Percentiles rank a stretch among this genome's conserved stretches.
Conservation (phyloP, 345 rosid genomes). For the Microcos paniculata region DNA sequence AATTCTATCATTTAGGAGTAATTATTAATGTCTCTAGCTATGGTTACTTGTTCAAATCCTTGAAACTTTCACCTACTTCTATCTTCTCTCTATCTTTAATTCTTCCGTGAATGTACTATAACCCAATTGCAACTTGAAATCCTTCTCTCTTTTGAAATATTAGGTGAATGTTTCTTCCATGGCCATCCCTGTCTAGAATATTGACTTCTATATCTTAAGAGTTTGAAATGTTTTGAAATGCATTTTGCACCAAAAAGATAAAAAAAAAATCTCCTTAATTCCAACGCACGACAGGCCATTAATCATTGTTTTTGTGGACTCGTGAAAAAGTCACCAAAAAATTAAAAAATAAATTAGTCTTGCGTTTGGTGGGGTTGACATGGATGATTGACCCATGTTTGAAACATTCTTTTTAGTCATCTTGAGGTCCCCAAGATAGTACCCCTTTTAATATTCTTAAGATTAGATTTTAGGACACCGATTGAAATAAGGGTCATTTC, state of each 20-base stretch:
- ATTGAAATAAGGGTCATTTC: constrained; percentile 17
- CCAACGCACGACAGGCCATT: constrained; percentile 23
- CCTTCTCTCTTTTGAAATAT: neutral
- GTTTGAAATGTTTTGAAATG: neutral
- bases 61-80: neutral
- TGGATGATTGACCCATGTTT: constrained; percentile 29
- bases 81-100: neutral
- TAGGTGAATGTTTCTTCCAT: constrained; percentile 1
- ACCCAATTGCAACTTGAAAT: neutral
- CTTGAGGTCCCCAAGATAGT: constrained; percentile 16
- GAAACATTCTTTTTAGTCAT: constrained; percentile 16
- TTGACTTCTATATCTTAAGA: constrained; percentile 27
- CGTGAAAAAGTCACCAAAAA: constrained; percentile 9
- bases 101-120: neutral
- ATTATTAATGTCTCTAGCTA: neutral
- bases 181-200: constrained; percentile 24
- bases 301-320: constrained; percentile 28
- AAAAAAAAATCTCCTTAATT: constrained; percentile 11
- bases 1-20: constrained; percentile 8
- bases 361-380: constrained; percentile 40
- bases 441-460: neutral
- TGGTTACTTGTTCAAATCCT: neutral
- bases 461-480: constrained; percentile 4
- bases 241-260: constrained; percentile 10
- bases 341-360: constrained; percentile 3